Percentiles rank a stretch among this genome's conserved stretches.
Evolutionary conservation across 2,329 filamentous ascomycete genomes (phyloP).

Genomic region (Ascochyta pisi): DNA sequence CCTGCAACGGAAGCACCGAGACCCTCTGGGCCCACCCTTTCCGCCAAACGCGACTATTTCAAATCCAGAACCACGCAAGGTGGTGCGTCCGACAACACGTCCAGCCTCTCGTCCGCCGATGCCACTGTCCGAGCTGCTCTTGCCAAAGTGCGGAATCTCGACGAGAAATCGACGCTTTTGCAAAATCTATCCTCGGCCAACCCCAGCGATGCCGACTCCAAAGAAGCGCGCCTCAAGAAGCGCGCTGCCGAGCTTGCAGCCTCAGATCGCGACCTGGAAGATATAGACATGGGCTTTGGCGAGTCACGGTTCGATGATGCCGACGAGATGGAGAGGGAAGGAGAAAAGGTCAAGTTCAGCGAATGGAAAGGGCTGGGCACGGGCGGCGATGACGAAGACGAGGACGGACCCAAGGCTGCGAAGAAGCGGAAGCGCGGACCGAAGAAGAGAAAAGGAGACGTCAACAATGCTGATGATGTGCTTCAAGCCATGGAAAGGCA

Average conservation of each 20-base stretch:
- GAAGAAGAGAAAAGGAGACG: conserved; percentile 80
- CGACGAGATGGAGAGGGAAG: conserved; percentile 73
- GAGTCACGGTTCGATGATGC: conserved; percentile 86
- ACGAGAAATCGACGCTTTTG: conserved; percentile 53
- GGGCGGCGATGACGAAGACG: conserved; percentile 56
- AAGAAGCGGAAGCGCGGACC: conserved; percentile 71
- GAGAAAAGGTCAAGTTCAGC: conserved; percentile 69
- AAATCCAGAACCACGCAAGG: conserved; percentile 16
- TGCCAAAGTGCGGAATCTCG: conserved; percentile 72
- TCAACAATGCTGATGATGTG: conserved; percentile 80
- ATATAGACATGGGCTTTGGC: conserved; percentile 95
- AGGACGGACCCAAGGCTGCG: conserved; percentile 54
- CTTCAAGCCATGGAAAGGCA: conserved; percentile 76
- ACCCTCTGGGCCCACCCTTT: conserved; percentile 8
- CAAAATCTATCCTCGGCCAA: conserved; percentile 42
- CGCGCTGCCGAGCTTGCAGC: conserved; percentile 70
- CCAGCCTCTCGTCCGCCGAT: conserved; percentile 62
- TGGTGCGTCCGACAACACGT: conserved; percentile 39
- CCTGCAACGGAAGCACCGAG: conserved; percentile 7
- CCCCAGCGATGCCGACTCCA: conserved; percentile 52
- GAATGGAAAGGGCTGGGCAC: conserved; percentile 65
- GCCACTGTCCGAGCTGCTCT: conserved; percentile 83
- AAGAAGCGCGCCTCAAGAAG: conserved; percentile 70
- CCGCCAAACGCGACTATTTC: conserved; percentile 34
- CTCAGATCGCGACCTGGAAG: conserved; percentile 81